Evolutionary conservation across 2,329 filamentous ascomycete genomes (phyloP), one percentile per base, ranked within the genome.

Genomic region (Herpotrichia juniperi): DNA sequence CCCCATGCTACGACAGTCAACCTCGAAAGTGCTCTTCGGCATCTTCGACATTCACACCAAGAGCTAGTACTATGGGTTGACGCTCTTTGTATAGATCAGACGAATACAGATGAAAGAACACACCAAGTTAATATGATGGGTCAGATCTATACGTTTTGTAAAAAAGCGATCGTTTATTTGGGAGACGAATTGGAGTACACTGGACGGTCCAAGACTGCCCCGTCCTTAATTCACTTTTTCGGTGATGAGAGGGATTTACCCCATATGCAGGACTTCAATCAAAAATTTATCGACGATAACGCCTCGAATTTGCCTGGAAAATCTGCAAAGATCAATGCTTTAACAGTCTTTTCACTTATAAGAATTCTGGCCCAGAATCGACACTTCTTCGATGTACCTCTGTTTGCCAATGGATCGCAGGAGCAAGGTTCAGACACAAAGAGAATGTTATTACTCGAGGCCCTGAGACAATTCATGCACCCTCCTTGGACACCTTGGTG

Each of bases 41-140:
- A 43, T 12, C 8, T 61, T 12, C 56, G 58, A 17, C 16, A 22
- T 9, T 5, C 21, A 11, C 19, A 46, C 1, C 25, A 34, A 25
- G 43, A 50, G 28, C 12, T 53, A 3, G 37, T 53, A 2, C 8
- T 53, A 8, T 59, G 57, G 58, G 47, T 51, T 6, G 60, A 61
- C 43, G 58, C 56, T 1, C 14, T 63, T 11, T 63, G 56, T 25
- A 63, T 63, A 34, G 58, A 60, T 17, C 58, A 61, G 24, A n/a
- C 39, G 3, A 53, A 62, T 22, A 14, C 22, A 0, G 37, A 25
- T 4, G 56, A 63, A 25, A 55, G 57, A 30, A 46, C 45, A 1
- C 42, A 47, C 8, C 60, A 63, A 39, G 56, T 63, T 12, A 14
- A 42, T 2, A 42, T 37, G 32, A 61, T 61, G 56, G 42, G 50